Conservation (phyloP, 2,329 filamentous ascomycete species). For the Thermomyces lanuginosus region DNA sequence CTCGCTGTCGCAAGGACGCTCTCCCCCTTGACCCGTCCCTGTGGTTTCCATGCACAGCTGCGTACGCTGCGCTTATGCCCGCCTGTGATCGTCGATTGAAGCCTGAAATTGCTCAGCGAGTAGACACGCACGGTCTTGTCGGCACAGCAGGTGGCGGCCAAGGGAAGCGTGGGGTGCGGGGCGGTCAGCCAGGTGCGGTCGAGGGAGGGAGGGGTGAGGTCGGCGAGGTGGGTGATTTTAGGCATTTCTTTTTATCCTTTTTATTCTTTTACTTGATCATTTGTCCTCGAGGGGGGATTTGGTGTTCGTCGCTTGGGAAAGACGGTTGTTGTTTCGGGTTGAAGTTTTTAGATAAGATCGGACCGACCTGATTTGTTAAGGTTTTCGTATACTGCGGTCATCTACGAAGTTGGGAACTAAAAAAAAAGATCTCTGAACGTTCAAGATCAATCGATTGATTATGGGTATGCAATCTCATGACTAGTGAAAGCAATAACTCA, state of each 20-base stretch:
- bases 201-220: conserved; percentile 36
- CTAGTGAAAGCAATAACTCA: no score
- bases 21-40: conserved; percentile 41
- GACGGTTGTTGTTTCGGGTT: no score
- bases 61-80: conserved; percentile 88
- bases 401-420: no score
- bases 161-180: conserved; percentile 71
- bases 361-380: no score
- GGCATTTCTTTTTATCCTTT: conserved; percentile 2
- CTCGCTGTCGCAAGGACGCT: conserved; percentile 79
- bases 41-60: conserved; percentile 71
- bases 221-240: conserved; percentile 30
- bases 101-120: conserved; percentile 63
- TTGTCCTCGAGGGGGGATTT: no score
- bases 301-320: no score
- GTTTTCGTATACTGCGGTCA: no score
- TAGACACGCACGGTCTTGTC: conserved; percentile 80
- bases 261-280: conserved; percentile 1
- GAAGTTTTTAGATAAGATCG: no score
- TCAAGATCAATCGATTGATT: no score
- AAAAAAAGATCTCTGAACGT: no score
- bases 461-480: no score
- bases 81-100: conserved; percentile 64
- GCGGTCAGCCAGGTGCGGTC: conserved; percentile 68
- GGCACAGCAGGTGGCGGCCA: conserved; percentile 75